Conservation (phyloP, 768 basidiomycete species). For the Roridomyces roridus region DNA sequence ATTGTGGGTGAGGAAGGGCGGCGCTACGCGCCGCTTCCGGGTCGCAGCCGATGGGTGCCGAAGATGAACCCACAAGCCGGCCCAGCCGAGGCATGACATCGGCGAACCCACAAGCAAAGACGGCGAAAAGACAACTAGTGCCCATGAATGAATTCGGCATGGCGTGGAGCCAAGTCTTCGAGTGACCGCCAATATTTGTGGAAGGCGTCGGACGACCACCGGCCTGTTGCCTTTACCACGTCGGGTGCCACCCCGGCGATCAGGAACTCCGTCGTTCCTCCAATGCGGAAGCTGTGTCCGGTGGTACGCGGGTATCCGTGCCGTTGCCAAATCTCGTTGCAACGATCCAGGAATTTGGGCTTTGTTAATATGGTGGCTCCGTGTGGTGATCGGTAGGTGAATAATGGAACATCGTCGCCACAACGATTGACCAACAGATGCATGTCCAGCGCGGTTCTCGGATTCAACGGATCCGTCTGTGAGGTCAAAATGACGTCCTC, state of each 20-base stretch:
- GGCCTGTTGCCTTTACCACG: constrained; percentile 13
- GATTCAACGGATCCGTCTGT: not conserved
- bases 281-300: constrained; percentile 15
- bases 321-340: constrained; percentile 23
- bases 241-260: constrained; percentile 1
- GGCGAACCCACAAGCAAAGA: too few species aligned
- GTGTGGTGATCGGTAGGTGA: not conserved
- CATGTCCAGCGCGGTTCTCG: not conserved
- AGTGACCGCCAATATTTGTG: constrained; percentile 29
- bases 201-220: constrained; percentile 26
- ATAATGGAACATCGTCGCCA: not conserved
- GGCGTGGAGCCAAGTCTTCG: constrained; percentile 17
- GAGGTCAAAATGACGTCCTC: constrained; percentile 6
- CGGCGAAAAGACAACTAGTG: too few species aligned
- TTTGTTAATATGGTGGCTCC: not conserved
- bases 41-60: too few species aligned
- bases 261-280: constrained; percentile 4
- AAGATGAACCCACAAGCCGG: too few species aligned
- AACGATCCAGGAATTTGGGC: constrained; percentile 9
- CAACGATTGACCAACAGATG: not conserved
- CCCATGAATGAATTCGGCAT: constrained; percentile 15
- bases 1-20: too few species aligned
- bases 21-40: too few species aligned
- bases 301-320: constrained; percentile 8
- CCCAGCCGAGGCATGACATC: too few species aligned